Base-by-base conservation (phyloP, 1,284 basidiomycete genomes). In the Ceraceosorus bombacis region DNA sequence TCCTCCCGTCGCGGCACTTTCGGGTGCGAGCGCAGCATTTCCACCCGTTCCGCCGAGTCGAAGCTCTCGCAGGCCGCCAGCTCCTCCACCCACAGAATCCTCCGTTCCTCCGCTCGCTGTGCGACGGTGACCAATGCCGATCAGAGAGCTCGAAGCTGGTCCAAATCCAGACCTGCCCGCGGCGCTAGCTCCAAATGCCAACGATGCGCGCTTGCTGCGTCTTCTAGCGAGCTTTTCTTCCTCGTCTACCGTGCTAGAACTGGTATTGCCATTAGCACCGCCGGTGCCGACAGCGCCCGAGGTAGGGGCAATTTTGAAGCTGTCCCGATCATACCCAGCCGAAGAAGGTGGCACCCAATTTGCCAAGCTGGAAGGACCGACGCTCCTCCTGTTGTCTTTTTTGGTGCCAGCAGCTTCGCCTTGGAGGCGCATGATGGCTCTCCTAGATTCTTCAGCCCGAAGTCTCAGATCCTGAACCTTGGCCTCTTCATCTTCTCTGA, bases 351-450 rank as follows among this genome's bases (percentile, higher is more conserved):
- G 56, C 17, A 52, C 53, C 56, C 56, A 57, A 15, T 37, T 39
- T 13, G 56, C 49, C 9, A 57, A 37, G 7, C 37, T 8, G 9
- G 48, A 8, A 13, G 49, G 49, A 39, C 56, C 56, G 1, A 51
- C 53, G 48, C 56, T 57, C 8, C 49, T 13, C 39, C 56, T n/a
- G n/a, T 57, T 57, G 13, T 17, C 12, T 5, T 50, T 8, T 9
- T 13, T 17, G 27, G 40, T 17, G 46, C 49, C 50, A 9, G 13
- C 49, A 13, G 49, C 9, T 15, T 38, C 39, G 39, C 4, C 46
- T 39, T 57, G 56, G 3, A 57, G 17, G 17, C 56, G 9, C 56
- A 57, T 57, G 48, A 57, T 57, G 17, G 56, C 56, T 10, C 56
- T 3, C 2, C 56, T 39, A 38, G 49, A 15, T 37, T 57, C 56